Percentiles rank a stretch among this genome's conserved stretches.
These are phyloP conservation scores for Phytophthora quininea DNA, from an alignment of 352 stramenopile genomes.

Conservation along the genomic window DNA sequence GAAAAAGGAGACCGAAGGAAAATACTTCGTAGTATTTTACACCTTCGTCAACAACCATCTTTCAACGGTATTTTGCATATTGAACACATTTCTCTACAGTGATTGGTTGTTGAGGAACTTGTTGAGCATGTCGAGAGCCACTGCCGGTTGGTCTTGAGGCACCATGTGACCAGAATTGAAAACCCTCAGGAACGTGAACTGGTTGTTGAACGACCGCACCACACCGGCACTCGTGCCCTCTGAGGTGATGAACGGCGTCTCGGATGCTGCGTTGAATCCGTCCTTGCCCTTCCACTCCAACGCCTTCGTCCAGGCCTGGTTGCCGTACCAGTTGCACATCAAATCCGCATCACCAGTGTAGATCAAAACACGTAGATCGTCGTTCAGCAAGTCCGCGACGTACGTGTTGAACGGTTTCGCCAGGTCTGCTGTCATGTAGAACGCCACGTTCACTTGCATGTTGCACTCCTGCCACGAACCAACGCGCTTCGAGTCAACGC, in stretches of 20 bases:
- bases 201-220: slow-evolving; percentile 38
- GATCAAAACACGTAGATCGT: slow-evolving; percentile 55
- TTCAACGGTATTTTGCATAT: neutral
- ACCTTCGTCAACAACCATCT: slow-evolving; percentile 2
- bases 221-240: slow-evolving; percentile 30
- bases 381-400: slow-evolving; percentile 85
- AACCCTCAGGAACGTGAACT: slow-evolving; percentile 58
- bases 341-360: no score
- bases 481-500: slow-evolving; percentile 40
- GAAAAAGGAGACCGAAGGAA: no score
- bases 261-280: no score
- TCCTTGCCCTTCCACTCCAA: no score
- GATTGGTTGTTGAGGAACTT: slow-evolving; percentile 54
- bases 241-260: no score
- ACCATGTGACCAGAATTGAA: slow-evolving; percentile 69
- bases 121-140: slow-evolving; percentile 63
- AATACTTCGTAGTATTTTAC: slow-evolving; percentile 18
- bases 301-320: no score
- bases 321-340: no score
- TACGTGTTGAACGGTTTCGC: slow-evolving; percentile 89
- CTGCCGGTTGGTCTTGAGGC: slow-evolving; percentile 52
- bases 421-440: slow-evolving; percentile 77
- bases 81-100: slow-evolving; percentile 14
- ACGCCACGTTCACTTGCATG: slow-evolving; percentile 87
- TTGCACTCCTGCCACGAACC: slow-evolving; percentile 91